These are phyloP conservation scores for Stipa capillata DNA, from an alignment of 176 grass and related monocot species.

Conservation along the genomic window DNA sequence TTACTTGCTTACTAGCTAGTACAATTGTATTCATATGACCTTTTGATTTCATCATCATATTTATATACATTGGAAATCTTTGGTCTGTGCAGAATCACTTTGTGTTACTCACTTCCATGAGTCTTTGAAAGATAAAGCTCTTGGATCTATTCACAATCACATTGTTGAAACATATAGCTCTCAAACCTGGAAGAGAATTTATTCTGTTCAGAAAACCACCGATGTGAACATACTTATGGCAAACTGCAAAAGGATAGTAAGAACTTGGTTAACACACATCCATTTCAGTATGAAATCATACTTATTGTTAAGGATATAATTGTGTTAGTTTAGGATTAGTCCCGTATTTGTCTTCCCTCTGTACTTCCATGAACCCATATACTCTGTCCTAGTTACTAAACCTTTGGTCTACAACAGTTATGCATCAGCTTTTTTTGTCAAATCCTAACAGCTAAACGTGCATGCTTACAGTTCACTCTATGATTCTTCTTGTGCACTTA, in stretches of 20 bases:
- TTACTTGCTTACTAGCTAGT: neutral
- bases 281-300: neutral
- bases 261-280: neutral
- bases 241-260: neutral
- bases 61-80: neutral
- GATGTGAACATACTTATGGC: neutral
- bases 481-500: neutral
- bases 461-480: neutral
- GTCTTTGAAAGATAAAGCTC: neutral
- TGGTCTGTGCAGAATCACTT: neutral
- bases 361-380: neutral
- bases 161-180: neutral
- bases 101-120: neutral
- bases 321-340: neutral
- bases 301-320: constrained; percentile 4
- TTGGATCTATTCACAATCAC: neutral
- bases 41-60: neutral
- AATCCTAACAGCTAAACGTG: neutral
- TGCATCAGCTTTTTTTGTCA: neutral
- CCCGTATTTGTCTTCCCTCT: neutral
- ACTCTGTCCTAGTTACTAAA: neutral
- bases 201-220: neutral
- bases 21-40: neutral
- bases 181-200: neutral
- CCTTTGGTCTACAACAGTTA: neutral